Evolutionary conservation across 2,329 filamentous ascomycete species (phyloP).

Genomic region (Septoria petroselini): DNA sequence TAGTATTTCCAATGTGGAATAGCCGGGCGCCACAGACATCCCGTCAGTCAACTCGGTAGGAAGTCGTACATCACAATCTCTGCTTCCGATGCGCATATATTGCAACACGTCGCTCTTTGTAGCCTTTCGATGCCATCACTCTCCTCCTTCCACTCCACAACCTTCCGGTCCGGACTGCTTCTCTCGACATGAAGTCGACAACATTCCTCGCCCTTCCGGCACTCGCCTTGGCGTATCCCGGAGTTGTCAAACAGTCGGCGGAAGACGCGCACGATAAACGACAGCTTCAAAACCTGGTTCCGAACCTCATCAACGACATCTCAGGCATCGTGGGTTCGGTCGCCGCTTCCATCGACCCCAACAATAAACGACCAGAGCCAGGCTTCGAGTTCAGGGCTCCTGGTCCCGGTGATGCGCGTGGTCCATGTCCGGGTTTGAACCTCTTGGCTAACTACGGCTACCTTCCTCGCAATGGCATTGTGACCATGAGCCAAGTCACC

Average conservation of each 20-base stretch:
- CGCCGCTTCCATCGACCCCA: conserved; percentile 27
- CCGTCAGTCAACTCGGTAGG: no score
- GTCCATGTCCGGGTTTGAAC: conserved; percentile 44
- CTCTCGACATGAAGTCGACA: conserved; percentile 4
- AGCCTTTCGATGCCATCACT: no score
- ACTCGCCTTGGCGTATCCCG: conserved; percentile 17
- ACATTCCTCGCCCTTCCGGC: conserved; percentile 16
- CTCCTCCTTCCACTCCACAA: no score
- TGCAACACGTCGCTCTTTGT: no score
- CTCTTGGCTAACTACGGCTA: conserved; percentile 44
- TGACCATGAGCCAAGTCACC: conserved; percentile 38
- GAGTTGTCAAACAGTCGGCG: neutral
- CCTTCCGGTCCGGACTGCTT: no score
- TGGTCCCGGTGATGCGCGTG: conserved; percentile 32
- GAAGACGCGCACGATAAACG: conserved; percentile 9
- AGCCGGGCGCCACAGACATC: no score
- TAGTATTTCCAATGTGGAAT: no score
- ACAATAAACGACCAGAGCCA: conserved; percentile 31
- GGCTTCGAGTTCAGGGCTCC: conserved; percentile 30
- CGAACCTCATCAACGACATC: conserved; percentile 19
- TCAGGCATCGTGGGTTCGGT: conserved; percentile 26
- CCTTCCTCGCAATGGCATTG: conserved; percentile 41
- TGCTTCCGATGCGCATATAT: no score
- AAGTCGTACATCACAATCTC: no score
- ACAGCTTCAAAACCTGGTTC: conserved; percentile 10